Conservation (phyloP, 306 rosid species). For the Quercus gilva region DNA sequence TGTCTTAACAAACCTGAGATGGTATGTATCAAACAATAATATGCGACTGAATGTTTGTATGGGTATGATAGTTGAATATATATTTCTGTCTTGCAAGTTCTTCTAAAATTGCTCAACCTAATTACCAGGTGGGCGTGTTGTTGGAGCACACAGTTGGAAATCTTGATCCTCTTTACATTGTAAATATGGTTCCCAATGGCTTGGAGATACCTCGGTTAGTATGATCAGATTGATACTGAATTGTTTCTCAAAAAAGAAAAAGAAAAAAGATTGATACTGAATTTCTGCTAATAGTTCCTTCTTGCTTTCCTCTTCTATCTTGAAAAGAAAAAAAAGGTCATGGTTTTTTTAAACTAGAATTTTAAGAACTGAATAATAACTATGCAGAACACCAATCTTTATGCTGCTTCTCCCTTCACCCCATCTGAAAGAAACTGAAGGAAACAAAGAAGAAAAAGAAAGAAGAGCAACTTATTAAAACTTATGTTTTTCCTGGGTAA, state of each 20-base stretch:
- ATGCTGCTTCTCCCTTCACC: neutral
- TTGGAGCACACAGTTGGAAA: constrained; percentile 98
- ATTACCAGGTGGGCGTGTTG: constrained; percentile 78
- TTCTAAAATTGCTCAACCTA: constrained; percentile 24
- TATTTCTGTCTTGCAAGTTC: neutral
- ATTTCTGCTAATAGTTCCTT: neutral
- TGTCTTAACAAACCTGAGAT: constrained; percentile 69
- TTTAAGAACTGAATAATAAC: neutral
- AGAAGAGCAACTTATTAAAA: neutral
- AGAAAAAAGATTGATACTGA: neutral
- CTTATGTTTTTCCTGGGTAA: neutral
- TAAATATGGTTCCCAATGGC: constrained; percentile 94
- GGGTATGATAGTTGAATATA: neutral
- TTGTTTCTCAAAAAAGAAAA: neutral
- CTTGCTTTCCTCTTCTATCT: neutral
- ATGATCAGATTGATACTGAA: neutral
- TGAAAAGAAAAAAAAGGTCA: neutral
- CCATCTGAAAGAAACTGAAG: neutral
- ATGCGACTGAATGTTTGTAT: neutral
- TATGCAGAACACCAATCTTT: neutral
- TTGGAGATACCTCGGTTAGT: constrained; percentile 92
- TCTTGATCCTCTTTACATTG: constrained; percentile 73
- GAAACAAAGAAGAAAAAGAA: neutral
- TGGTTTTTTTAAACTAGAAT: neutral
- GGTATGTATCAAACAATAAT: constrained; percentile 23